Base-by-base conservation (phyloP, 306 rosid species). In the Carpinus fangiana region DNA sequence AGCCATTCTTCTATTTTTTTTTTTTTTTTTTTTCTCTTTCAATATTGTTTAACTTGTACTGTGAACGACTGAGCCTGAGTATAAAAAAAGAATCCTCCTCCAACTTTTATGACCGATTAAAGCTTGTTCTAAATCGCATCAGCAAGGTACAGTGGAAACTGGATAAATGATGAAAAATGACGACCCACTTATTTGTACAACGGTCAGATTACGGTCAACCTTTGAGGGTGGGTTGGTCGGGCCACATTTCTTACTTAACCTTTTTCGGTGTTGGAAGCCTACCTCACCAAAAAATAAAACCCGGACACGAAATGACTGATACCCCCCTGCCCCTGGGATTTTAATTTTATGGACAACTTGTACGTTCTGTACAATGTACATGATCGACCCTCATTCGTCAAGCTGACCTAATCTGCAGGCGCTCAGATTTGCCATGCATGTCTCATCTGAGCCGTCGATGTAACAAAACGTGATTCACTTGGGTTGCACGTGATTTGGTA, bases 191-290 rank as follows among this genome's bases (percentile, higher is more conserved):
- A 57, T 23, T 34, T 56, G 23, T 80, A 72, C 82, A 78, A 9
- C 13, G 23, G 85, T 84, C 85, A 69, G 77, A 81, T 16, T 20
- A 48, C 70, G 82, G 88, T 89, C 87, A 85, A 83, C 69, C 41
- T 13, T 73, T 23, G n/a, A 74, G 46, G 71, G 80, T 74, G 75
- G 70, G 59, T 48, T 70, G 76, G 86, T 82, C 83, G 81, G 88
- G 57, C 76, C 86, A 74, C 84, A 70, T 81, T 73, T 17, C 48
- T 28, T 20, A 31, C 17, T 54, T 10, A 54, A 68, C 54, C 76
- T 36, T 50, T 36, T 57, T 62, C 7, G 45, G 48, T 16, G 36
- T 65, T 65, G 13, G 51, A 9, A 66, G 28, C 71, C 13, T 8
- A 7, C n/a, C 12, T 34, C 12, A 36, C 43, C 21, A 18, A 12